Evolutionary conservation across 2,329 filamentous ascomycete species (phyloP).

Genomic region (Trichoderma pleuroti): DNA sequence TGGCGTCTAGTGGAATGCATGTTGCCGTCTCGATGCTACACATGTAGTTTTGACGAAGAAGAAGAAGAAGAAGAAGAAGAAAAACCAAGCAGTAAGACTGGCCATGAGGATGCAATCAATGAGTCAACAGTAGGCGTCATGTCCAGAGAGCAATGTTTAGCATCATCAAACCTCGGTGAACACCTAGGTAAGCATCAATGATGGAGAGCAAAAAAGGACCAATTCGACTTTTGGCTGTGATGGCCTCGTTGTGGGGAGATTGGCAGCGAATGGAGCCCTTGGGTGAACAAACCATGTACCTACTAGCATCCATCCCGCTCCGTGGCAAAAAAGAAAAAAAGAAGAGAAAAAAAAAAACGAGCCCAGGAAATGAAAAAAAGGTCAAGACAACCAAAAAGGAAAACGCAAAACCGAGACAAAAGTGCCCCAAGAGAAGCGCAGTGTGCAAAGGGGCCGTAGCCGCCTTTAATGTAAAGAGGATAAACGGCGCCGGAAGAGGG

Average conservation of each 20-base stretch:
- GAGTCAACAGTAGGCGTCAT: background rate
- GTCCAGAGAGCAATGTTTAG: too few species aligned
- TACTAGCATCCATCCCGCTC: background rate
- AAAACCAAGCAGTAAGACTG: background rate
- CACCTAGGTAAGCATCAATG: background rate
- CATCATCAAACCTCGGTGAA: too few species aligned
- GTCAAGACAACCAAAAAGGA: background rate
- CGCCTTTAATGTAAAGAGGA: background rate
- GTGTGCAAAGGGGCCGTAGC: background rate
- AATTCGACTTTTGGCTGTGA: background rate
- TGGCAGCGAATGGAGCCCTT: background rate
- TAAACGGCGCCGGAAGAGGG: conserved; percentile 5
- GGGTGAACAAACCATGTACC: background rate
- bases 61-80: background rate
- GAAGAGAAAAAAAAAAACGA: background rate
- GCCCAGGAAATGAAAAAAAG: too few species aligned
- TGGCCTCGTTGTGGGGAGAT: background rate
- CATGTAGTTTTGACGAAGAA: background rate
- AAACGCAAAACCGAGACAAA: background rate
- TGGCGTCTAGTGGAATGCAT: background rate
- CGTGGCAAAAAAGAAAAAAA: background rate
- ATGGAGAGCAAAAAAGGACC: background rate
- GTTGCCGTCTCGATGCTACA: background rate
- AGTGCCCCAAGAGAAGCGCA: background rate
- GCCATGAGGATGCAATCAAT: background rate